A percentile compares a stretch with the other conserved stretches of the same genome.
Evolutionary conservation across 225 moss, liverwort and hornwort species (phyloP).

Genomic region (Anthoceros angustus): DNA sequence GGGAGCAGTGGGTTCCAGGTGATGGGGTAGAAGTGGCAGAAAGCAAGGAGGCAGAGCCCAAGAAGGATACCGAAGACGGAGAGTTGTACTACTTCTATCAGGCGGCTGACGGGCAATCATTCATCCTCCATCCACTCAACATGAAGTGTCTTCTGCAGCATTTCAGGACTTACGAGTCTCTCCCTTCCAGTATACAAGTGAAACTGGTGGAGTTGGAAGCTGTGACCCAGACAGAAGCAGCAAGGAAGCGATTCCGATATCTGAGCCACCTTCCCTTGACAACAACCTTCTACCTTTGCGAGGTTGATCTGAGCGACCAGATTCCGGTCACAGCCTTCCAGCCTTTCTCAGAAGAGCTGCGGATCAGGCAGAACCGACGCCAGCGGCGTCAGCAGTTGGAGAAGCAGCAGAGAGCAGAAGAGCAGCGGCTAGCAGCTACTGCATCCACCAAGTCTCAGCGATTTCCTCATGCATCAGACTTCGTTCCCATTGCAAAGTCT

Average conservation of each 20-base stretch:
- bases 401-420: not conserved
- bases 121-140: conserved; percentile 81
- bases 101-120: conserved; percentile 81
- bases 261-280: conserved; percentile 86
- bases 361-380: conserved; percentile 43
- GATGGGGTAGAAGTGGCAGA: conserved; percentile 27
- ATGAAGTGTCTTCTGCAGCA: conserved; percentile 81
- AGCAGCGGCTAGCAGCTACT: not conserved
- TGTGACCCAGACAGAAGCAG: conserved; percentile 71
- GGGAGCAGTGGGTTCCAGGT: conserved; percentile 20
- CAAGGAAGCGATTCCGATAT: conserved; percentile 90
- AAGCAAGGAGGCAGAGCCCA: conserved; percentile 46
- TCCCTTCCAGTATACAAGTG: conserved; percentile 79
- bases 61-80: conserved; percentile 54
- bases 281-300: conserved; percentile 72
- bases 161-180: conserved; percentile 67
- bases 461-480: not conserved
- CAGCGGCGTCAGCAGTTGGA: conserved; percentile 25
- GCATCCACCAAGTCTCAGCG: not conserved
- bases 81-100: conserved; percentile 88
- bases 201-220: conserved; percentile 72
- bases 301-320: conserved; percentile 70
- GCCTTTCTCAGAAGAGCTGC: conserved; percentile 71
- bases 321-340: conserved; percentile 44
- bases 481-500: not conserved